Evolutionary conservation across 2,329 filamentous ascomycete species (phyloP).

Genomic region (Aureobasidium namibiae): DNA sequence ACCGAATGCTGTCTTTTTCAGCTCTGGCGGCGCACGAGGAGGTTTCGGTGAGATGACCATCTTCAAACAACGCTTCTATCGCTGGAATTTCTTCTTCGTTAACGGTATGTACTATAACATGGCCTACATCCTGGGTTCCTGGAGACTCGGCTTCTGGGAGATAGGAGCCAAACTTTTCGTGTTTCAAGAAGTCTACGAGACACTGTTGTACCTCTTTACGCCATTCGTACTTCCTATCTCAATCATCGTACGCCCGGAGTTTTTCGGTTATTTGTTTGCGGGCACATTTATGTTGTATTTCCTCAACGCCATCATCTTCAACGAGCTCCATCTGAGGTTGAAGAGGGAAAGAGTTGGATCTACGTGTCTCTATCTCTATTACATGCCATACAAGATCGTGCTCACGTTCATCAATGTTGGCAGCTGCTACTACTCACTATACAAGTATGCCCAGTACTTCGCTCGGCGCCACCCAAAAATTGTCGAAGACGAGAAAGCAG

Average conservation of each 20-base stretch:
- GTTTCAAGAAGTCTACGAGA: slow-evolving; percentile 42
- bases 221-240: slow-evolving; percentile 40
- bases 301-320: slow-evolving; percentile 39
- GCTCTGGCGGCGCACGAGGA: slow-evolving; percentile 33
- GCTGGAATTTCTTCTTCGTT: slow-evolving; percentile 48
- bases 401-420: slow-evolving; percentile 37
- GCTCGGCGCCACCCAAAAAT: slow-evolving; percentile 41
- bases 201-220: slow-evolving; percentile 37
- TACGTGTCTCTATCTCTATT: slow-evolving; percentile 33
- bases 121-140: slow-evolving; percentile 37
- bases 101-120: slow-evolving; percentile 42
- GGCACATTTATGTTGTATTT: slow-evolving; percentile 35
- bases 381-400: slow-evolving; percentile 38
- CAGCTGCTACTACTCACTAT: slow-evolving; percentile 24
- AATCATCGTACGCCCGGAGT: slow-evolving; percentile 34
- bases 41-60: slow-evolving; percentile 47
- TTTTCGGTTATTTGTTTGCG: slow-evolving; percentile 32
- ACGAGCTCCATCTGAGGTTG: slow-evolving; percentile 39
- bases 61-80: slow-evolving; percentile 42
- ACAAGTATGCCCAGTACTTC: slow-evolving; percentile 39
- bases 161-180: slow-evolving; percentile 44
- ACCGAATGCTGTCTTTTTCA: slow-evolving; percentile 36
- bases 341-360: slow-evolving; percentile 37
- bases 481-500: slow-evolving; percentile 38
- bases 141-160: slow-evolving; percentile 43